A percentile compares a stretch with the other conserved stretches of the same genome.
These are phyloP conservation scores for Globisporangium ultimum DNA, from an alignment of 352 stramenopile species.

Conservation along the genomic window DNA sequence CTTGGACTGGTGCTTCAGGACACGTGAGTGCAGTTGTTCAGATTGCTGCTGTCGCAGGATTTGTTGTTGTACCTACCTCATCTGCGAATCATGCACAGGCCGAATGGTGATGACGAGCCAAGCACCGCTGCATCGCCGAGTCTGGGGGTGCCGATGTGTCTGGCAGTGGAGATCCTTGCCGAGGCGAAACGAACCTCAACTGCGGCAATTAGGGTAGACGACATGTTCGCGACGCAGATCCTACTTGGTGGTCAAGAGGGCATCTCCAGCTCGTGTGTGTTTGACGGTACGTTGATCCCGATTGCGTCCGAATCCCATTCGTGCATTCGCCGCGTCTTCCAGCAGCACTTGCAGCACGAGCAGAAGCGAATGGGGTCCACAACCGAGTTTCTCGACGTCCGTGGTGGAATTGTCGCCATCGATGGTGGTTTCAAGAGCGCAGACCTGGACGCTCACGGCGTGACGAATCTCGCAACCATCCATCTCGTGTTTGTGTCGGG, in stretches of 20 bases:
- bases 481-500: constrained; percentile 8
- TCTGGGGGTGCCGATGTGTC: constrained; percentile 9
- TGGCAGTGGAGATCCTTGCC: constrained; percentile 12
- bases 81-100: not conserved
- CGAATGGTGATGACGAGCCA: not conserved
- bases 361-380: not conserved
- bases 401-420: constrained; percentile 5
- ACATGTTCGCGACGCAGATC: not conserved
- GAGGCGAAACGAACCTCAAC: not conserved
- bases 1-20: no score
- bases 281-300: not conserved
- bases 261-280: constrained; percentile 4
- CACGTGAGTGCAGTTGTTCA: no score
- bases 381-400: not conserved
- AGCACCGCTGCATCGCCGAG: no score
- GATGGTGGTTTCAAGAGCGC: constrained; percentile 3
- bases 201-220: not conserved
- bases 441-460: not conserved
- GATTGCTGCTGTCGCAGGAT: no score
- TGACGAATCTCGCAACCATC: not conserved
- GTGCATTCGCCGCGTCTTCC: not conserved
- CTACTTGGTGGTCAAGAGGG: not conserved
- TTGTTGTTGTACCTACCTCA: not conserved
- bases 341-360: no score
- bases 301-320: not conserved